phyloP scores from a whole-genome alignment of 768 basidiomycete species.

The Astraeus odoratus region DNA sequence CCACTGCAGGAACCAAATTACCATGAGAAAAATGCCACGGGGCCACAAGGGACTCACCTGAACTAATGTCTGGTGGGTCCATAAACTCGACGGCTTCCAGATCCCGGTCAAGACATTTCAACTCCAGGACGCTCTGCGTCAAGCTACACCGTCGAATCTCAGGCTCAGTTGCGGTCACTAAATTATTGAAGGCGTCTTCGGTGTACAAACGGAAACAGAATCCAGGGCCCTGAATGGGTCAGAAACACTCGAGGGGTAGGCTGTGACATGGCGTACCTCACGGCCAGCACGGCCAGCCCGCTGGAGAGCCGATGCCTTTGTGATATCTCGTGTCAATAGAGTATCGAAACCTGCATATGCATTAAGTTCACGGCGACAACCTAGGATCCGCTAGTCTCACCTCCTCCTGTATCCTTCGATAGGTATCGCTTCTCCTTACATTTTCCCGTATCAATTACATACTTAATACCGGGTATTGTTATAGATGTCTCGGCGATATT shows the following conservation, averaged over 20 bases:
- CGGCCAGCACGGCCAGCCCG: constrained; percentile 96
- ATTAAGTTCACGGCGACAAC: constrained; percentile 1
- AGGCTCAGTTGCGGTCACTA: constrained; percentile 67
- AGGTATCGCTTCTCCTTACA: constrained; percentile 92
- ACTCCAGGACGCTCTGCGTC: constrained; percentile 74
- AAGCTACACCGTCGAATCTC: constrained; percentile 89
- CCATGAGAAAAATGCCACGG: too few relatives aligned
- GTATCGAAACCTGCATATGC: constrained; percentile 71
- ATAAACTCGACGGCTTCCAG: constrained; percentile 80
- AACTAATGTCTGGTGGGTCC: constrained; percentile 73
- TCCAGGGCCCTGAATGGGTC: constrained; percentile 54
- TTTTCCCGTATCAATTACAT: constrained; percentile 94
- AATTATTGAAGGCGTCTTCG: constrained; percentile 61
- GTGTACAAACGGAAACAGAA: constrained; percentile 92
- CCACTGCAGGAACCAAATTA: constrained; percentile 34
- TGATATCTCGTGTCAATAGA: constrained; percentile 73
- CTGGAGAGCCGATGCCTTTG: constrained; percentile 87
- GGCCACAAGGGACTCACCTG: constrained; percentile 57
- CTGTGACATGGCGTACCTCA: constrained; percentile 43
- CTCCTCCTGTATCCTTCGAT: constrained; percentile 60
- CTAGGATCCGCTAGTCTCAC: constrained; percentile 26
- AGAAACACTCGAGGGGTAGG: neutral
- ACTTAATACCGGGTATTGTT: constrained; percentile 92
- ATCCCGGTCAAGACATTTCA: constrained; percentile 79
- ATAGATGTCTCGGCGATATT: constrained; percentile 98